Evolutionary conservation across 208 protist genomes (phyloP).

Genomic region (Trypanosoma mega): DNA sequence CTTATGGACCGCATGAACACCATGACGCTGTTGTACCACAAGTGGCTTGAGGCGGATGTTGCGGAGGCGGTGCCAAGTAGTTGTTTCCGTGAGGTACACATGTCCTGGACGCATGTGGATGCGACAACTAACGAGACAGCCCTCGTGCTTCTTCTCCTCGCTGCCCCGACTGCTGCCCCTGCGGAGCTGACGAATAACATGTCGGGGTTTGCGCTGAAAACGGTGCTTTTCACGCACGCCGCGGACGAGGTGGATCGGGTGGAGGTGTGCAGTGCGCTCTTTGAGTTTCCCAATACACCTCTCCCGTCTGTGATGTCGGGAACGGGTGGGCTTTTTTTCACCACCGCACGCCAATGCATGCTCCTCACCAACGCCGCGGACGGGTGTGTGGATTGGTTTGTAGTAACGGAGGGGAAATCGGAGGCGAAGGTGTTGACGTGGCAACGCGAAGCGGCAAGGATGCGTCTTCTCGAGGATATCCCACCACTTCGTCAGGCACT

Average conservation of each 20-base stretch:
- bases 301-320: constrained; percentile 23
- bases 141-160: constrained; percentile 17
- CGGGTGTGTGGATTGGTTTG: background rate
- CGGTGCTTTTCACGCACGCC: constrained; percentile 12
- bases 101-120: constrained; percentile 27
- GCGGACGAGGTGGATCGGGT: background rate
- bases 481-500: background rate
- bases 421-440: background rate
- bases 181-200: background rate
- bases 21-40: constrained; percentile 23
- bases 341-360: constrained; percentile 50
- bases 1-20: too few species aligned
- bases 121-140: constrained; percentile 13
- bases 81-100: constrained; percentile 16
- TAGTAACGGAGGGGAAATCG: background rate
- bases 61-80: background rate
- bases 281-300: constrained; percentile 18
- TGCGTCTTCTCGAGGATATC: background rate
- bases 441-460: background rate
- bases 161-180: background rate
- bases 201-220: constrained; percentile 20
- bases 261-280: constrained; percentile 16
- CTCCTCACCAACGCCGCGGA: constrained; percentile 16
- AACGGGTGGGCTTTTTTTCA: constrained; percentile 43
- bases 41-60: constrained; percentile 20